A percentile compares a stretch with the other conserved stretches of the same genome.
Conservation (phyloP, 2,329 filamentous ascomycete species). For the Paecilomyces fulvus region DNA sequence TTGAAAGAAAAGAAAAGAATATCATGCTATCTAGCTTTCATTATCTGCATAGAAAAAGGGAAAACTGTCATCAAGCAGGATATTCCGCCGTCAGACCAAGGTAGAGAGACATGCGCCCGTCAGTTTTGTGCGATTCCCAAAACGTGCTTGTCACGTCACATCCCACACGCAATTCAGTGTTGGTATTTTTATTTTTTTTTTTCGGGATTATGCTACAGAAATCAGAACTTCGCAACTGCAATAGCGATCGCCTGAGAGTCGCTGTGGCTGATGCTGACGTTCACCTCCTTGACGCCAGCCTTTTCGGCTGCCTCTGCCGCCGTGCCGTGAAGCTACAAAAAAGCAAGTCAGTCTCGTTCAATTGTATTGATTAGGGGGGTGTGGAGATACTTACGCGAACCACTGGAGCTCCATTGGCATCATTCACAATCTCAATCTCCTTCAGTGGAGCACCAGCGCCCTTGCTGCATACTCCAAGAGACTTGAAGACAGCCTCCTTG, state of each 20-base stretch:
- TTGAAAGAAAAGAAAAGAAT: neutral
- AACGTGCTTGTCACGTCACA: neutral
- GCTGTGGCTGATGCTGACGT: slow-evolving; percentile 91
- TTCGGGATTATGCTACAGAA: neutral
- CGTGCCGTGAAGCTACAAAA: slow-evolving; percentile 67
- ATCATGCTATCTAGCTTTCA: neutral
- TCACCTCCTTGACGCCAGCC: slow-evolving; percentile 80
- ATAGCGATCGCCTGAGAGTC: slow-evolving; percentile 92
- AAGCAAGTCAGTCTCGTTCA: slow-evolving; percentile 28
- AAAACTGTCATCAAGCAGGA: neutral
- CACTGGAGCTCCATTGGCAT: slow-evolving; percentile 71
- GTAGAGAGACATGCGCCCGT: neutral
- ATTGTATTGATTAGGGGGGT: slow-evolving; percentile 1
- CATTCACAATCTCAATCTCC: slow-evolving; percentile 86
- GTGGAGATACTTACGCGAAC: slow-evolving; percentile 63
- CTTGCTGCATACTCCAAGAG: slow-evolving; percentile 74
- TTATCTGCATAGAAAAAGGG: neutral
- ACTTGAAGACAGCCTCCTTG: slow-evolving; percentile 98
- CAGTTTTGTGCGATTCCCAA: neutral
- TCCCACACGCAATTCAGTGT: neutral
- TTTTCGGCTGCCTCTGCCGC: slow-evolving; percentile 76
- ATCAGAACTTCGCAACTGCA: slow-evolving; percentile 69
- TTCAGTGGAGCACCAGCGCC: slow-evolving; percentile 83
- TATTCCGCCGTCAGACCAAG: neutral
- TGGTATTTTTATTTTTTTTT: neutral